Evolutionary conservation across 2,329 filamentous ascomycete genomes (phyloP).

Genomic region (Cytospora piceae): DNA sequence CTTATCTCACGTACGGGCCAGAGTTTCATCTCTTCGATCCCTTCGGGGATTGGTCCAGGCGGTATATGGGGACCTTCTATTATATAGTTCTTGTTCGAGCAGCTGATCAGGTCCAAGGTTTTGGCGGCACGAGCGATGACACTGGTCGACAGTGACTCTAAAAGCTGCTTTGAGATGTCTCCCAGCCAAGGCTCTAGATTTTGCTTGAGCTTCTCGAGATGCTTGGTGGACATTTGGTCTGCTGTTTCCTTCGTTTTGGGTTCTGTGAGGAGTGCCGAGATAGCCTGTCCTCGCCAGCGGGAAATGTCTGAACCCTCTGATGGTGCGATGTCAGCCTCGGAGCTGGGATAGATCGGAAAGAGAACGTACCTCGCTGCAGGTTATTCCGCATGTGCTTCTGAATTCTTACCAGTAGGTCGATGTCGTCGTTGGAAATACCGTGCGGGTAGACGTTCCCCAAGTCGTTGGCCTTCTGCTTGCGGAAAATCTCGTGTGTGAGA

Average conservation of each 20-base stretch:
- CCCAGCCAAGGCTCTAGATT: not conserved
- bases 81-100: not conserved
- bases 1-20: not conserved
- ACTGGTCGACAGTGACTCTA: not conserved
- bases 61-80: not conserved
- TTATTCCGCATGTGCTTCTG: not conserved
- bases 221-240: not conserved
- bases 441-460: constrained; percentile 2
- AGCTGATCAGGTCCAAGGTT: not conserved
- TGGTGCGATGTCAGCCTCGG: not conserved
- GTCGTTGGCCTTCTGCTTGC: not conserved
- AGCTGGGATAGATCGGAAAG: not conserved
- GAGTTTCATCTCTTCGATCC: not conserved
- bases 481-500: constrained; percentile 6
- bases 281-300: not conserved
- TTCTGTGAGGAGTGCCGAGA: not conserved
- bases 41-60: not conserved
- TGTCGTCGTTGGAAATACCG: not conserved
- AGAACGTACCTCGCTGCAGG: not conserved
- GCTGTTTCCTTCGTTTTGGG: not conserved
- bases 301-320: not conserved
- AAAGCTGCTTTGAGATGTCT: not conserved
- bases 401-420: not conserved
- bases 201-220: not conserved
- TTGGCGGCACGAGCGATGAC: not conserved